Conservation (phyloP, 768 basidiomycete genomes). For the Pleurotus cornucopiae region DNA sequence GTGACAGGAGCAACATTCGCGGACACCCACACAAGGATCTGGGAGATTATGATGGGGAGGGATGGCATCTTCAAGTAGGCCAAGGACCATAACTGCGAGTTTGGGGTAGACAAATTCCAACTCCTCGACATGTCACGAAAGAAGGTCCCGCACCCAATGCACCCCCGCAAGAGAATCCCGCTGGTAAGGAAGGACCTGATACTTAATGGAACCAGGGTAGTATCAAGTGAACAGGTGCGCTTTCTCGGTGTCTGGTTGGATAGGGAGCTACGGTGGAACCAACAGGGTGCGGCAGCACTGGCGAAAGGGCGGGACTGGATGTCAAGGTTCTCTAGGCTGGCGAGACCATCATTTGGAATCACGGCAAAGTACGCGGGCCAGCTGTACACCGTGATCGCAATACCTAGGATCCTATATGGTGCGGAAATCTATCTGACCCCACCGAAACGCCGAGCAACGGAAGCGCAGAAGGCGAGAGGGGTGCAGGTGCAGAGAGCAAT, state of each 20-base stretch:
- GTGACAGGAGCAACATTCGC: constrained; percentile 11
- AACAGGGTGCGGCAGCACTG: too few relatives aligned
- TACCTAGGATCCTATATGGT: not conserved
- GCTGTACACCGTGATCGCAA: not conserved
- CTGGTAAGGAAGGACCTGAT: not conserved
- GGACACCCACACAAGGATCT: constrained; percentile 12
- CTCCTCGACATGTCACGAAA: constrained; percentile 8
- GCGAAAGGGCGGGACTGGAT: too few relatives aligned
- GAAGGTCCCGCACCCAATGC: constrained; percentile 7
- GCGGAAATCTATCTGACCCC: not conserved
- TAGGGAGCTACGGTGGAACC: constrained; percentile 13
- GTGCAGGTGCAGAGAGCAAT: not conserved
- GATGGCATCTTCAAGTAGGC: constrained; percentile 24
- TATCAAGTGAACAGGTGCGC: constrained; percentile 14
- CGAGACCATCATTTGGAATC: not conserved
- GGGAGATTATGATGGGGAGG: constrained; percentile 12
- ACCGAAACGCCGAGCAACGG: not conserved
- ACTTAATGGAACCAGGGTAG: constrained; percentile 14
- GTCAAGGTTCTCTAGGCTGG: not conserved
- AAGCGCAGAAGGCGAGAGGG: not conserved
- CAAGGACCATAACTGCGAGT: constrained; percentile 18
- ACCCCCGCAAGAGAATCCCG: constrained; percentile 1
- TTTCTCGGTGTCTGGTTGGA: constrained; percentile 28
- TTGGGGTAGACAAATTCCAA: constrained; percentile 18
- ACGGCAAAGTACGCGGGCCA: not conserved